A percentile compares a stretch with the other conserved stretches of the same genome.
Conservation (phyloP, 192 early-diverging fungal species). For the Umbelopsis isabellina region DNA sequence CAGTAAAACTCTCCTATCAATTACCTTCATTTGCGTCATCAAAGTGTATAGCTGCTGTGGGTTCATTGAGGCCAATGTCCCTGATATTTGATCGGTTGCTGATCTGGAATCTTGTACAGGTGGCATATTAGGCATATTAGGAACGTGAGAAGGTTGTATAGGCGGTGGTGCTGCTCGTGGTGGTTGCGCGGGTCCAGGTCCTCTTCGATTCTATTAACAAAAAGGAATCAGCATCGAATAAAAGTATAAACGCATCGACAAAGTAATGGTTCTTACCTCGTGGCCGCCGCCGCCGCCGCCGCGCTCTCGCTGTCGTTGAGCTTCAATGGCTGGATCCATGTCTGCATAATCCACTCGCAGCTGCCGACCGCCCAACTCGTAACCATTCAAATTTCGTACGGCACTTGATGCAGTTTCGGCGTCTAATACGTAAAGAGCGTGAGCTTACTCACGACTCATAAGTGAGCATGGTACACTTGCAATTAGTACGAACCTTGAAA, state of each 20-base stretch:
- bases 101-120: conserved; percentile 7
- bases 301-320: conserved; percentile 23
- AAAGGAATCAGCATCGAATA: too few species aligned
- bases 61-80: conserved; percentile 58
- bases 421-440: conserved; percentile 49
- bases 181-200: neutral
- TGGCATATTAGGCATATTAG: conserved; percentile 36
- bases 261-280: neutral
- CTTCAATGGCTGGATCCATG: conserved; percentile 56
- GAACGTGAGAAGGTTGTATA: conserved; percentile 12
- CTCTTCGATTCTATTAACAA: conserved; percentile 5
- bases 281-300: neutral
- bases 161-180: conserved; percentile 26
- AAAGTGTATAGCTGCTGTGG: conserved; percentile 64
- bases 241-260: too few species aligned
- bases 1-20: neutral
- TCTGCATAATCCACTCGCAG: conserved; percentile 95
- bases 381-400: conserved; percentile 89
- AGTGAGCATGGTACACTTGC: neutral
- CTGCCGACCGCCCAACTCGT: conserved; percentile 86
- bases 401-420: conserved; percentile 92
- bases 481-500: conserved; percentile 60
- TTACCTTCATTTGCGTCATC: conserved; percentile 70
- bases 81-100: conserved; percentile 53
- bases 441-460: too few species aligned